Evolutionary conservation across 179 eudicot species (phyloP).

Genomic region (Amaranthus tricolor): DNA sequence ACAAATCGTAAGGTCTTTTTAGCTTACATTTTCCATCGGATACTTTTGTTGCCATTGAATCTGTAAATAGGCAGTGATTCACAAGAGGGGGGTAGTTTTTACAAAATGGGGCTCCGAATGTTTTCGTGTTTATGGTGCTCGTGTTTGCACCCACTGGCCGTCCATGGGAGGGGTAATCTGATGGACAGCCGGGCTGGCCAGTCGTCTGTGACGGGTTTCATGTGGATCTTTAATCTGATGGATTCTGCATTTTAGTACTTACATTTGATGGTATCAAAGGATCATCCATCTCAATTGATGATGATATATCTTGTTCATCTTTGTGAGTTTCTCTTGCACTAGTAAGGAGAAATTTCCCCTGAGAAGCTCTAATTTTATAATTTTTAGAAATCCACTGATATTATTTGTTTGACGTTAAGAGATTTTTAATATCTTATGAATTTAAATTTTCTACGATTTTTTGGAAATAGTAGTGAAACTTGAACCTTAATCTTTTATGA

Average conservation of each 20-base stretch:
- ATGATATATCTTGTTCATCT: no score
- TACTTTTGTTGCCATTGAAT: conserved; percentile 35
- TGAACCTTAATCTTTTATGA: no score
- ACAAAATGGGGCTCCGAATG: conserved; percentile 21
- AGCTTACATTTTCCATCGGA: conserved; percentile 47
- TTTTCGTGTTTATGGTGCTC: not conserved
- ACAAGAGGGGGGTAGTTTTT: conserved; percentile 24
- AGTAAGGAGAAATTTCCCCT: no score
- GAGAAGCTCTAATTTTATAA: no score
- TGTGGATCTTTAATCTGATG: conserved; percentile 30
- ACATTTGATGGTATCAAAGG: conserved; percentile 15
- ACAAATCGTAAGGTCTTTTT: conserved; percentile 31
- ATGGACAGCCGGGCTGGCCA: no score
- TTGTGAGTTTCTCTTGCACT: no score
- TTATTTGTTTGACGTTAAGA: no score
- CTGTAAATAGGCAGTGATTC: conserved; percentile 67
- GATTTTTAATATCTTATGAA: no score
- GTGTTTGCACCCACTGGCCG: not conserved
- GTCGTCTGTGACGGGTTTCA: conserved; percentile 11
- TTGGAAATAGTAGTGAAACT: no score
- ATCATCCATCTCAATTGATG: conserved; percentile 14
- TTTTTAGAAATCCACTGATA: no score
- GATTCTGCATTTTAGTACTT: conserved; percentile 28
- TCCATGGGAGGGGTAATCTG: no score
- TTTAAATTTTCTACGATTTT: no score